Base-by-base conservation (phyloP, 768 basidiomycete species). In the Tylopilus plumbeoviolaceoides region DNA sequence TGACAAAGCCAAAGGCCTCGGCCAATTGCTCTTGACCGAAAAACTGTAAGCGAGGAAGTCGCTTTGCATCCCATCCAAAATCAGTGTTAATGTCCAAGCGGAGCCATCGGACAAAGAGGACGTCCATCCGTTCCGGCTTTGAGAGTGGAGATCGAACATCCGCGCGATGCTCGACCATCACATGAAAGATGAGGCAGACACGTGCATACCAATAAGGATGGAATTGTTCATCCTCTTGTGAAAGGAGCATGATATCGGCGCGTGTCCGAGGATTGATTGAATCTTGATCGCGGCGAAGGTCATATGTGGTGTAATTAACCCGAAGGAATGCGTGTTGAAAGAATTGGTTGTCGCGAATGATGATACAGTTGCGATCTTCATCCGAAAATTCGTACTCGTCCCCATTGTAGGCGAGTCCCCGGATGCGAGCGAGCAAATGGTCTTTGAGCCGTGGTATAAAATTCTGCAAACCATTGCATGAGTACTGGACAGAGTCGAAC, bases 401-500 rank as follows among this genome's bases (percentile, higher is more conserved):
- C 0, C 68, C 64, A 10, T 69, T 59, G 20, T 65, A 68, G 2
- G 47, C 39, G 2, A 51, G 25, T 4, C 59, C 51, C 6, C n/a
- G 23, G 0, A 56, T 20, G 5, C 53, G 48, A 0, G 51, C 58
- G 2, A 69, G 47, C 0, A 67, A 48, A 23, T 67, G 67, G 10
- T 61, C 49, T 14, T 64, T 31, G 6, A 67, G 55, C 1, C 40
- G 52, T 0, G 55, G 54, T 1, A 59, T 11, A 42, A 69, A 66
- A n/a, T 64, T 35, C 66, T 68, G 4, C 5, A 48, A 15, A 28
- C 28, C 28, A 28, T 31, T 33, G 52, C 56, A 8, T 23, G 8
- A 70, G 31, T 33, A 70, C 68, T 2, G 68, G n/a, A n/a, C n/a
- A n/a, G n/a, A 66, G 51, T 75, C 71, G n/a, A n/a, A n/a, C n/a